A percentile compares a stretch with the other conserved stretches of the same genome.
These are phyloP conservation scores for Erodium maritimum DNA, from an alignment of 345 rosid species.

Conservation along the genomic window DNA sequence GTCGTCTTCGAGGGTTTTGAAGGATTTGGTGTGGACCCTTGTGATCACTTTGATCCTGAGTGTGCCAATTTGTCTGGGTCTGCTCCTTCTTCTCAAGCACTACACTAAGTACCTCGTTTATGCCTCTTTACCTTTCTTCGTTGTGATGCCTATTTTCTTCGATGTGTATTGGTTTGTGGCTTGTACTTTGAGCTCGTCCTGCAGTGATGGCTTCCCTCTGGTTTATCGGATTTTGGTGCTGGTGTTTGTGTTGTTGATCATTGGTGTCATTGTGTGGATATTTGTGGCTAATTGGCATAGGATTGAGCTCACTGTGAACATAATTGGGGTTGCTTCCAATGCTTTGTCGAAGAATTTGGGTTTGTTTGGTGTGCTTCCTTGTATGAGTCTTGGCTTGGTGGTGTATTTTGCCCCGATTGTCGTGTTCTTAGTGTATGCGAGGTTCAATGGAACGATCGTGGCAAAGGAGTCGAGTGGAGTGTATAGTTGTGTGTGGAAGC, in stretches of 20 bases:
- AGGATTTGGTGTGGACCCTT: conserved; percentile 54
- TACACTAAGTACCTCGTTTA: conserved; percentile 81
- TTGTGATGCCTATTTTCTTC: conserved; percentile 54
- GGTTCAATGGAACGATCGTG: conserved; percentile 63
- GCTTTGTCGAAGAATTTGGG: conserved; percentile 67
- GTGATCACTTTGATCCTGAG: conserved; percentile 55
- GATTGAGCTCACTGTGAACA: conserved; percentile 59
- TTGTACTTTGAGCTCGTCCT: conserved; percentile 60
- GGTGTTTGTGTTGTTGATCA: conserved; percentile 50
- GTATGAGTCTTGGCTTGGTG: conserved; percentile 44
- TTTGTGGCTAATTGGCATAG: conserved; percentile 70
- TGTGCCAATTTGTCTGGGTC: conserved; percentile 51
- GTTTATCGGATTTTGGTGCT: conserved; percentile 56
- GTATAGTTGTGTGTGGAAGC: conserved; percentile 69
- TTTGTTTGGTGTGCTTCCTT: conserved; percentile 51
- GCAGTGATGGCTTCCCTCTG: conserved; percentile 54
- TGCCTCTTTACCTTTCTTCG: conserved; percentile 60
- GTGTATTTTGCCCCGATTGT: conserved; percentile 61
- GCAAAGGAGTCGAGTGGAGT: conserved; percentile 38
- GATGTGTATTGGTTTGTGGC: conserved; percentile 88
- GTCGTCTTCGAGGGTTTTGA: conserved; percentile 21
- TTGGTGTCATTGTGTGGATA: conserved; percentile 72
- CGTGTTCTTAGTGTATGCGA: conserved; percentile 67
- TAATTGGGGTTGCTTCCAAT: conserved; percentile 71
- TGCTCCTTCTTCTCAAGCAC: conserved; percentile 65